Evolutionary conservation across 2,329 filamentous ascomycete genomes (phyloP), one percentile per base, ranked within the genome.

Genomic region (Fusarium mexicanum): DNA sequence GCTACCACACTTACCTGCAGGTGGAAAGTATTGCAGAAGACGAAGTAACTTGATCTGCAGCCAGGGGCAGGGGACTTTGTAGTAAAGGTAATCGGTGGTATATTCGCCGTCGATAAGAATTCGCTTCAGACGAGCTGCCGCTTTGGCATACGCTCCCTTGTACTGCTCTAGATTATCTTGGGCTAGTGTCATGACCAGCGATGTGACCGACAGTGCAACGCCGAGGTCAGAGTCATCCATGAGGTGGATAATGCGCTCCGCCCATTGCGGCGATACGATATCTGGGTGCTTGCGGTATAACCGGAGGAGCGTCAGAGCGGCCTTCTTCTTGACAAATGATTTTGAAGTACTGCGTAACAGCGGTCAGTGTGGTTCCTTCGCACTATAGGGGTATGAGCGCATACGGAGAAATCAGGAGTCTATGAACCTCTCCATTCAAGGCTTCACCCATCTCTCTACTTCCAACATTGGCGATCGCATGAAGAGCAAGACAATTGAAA

Each of bases 31-130:
- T 83, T 99, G 96, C 73, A 99, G 87, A 69, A 99, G 85, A 71
- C 95, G 91, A 75, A 99, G 84, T 24, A 99, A 88, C 85, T 99
- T 99, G 79, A 98, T 93, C 84, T 98, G 95, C 66, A 99, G 91
- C 96, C 96, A 99, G 6, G 96, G 96, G 80, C 96, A 99, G 3
- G 96, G 96, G n/a, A 99, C 96, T 80, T 98, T 98, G 87, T 99
- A 99, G 86, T 99, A 99, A 33, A 98, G 90, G 81, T 99, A 99
- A 81, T 98, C 96, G 64, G 91, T 89, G 2, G 94, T 90, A 79
- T 94, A 96, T 77, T 99, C 96, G 73, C 93, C 92, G 76, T 98
- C 96, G 33, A 98, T 91, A 22, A 98, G 88, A 75, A 98, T 93
- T 75, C 94, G 92, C 85, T 98, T 98, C 78, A 99, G 83, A 64